A percentile compares a stretch with the other conserved stretches of the same genome.
These are phyloP conservation scores for Trichoderma aggressivum DNA, from an alignment of 2,329 filamentous ascomycete species.

Conservation along the genomic window DNA sequence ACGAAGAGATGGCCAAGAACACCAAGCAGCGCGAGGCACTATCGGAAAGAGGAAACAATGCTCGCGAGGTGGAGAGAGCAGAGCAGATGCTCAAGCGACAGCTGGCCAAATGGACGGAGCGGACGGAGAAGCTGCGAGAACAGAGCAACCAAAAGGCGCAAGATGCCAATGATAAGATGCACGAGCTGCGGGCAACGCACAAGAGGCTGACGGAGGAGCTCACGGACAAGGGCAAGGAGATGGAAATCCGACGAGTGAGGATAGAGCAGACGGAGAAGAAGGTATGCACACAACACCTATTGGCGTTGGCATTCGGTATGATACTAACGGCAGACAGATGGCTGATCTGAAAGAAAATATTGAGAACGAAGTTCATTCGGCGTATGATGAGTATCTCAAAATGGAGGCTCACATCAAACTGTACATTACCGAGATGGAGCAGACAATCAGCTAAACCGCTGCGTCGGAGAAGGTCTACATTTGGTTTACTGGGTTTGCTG, in stretches of 20 bases:
- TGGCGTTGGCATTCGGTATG: background rate
- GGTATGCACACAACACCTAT: conserved; percentile 46
- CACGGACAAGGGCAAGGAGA: conserved; percentile 81
- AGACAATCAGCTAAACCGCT: conserved; percentile 55
- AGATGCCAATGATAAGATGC: conserved; percentile 82
- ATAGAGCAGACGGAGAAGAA: conserved; percentile 99
- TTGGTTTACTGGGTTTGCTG: conserved; percentile 5
- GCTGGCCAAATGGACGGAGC: conserved; percentile 77
- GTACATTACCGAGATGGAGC: conserved; percentile 99
- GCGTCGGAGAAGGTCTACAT: background rate
- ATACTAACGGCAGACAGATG: conserved; percentile 61
- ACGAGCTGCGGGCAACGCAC: conserved; percentile 78
- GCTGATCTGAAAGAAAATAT: conserved; percentile 96
- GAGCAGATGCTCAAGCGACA: conserved; percentile 82
- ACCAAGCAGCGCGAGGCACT: conserved; percentile 81
- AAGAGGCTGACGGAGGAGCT: conserved; percentile 79
- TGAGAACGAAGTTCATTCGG: conserved; percentile 85
- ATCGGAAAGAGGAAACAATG: conserved; percentile 82
- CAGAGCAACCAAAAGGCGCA: conserved; percentile 78
- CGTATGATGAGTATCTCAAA: conserved; percentile 93
- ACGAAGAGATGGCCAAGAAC: conserved; percentile 81
- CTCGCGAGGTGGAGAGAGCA: conserved; percentile 84
- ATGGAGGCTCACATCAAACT: conserved; percentile 96
- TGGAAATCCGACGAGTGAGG: conserved; percentile 85
- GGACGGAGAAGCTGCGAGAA: conserved; percentile 78